phyloP scores from a whole-genome alignment of 2,329 filamentous ascomycete genomes.

The Cladosporium austrohemisphaericum region DNA sequence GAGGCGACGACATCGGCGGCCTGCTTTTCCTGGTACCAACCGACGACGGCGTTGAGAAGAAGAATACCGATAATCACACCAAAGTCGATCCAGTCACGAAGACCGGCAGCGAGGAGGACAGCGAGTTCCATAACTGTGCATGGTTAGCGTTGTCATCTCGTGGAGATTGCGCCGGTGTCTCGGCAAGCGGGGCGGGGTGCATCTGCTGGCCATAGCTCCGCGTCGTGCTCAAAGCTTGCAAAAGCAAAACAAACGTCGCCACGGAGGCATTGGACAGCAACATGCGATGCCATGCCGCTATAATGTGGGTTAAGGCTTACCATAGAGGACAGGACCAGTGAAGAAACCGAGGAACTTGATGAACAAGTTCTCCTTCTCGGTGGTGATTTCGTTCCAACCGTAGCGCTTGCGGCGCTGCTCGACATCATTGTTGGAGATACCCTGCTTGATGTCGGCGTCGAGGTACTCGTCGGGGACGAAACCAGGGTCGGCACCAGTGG shows the following conservation, averaged over 20 bases:
- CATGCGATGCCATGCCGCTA: constrained; percentile 4
- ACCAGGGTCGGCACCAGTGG: constrained; percentile 34
- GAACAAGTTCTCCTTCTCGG: constrained; percentile 73
- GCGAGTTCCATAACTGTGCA: constrained; percentile 69
- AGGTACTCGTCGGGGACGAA: constrained; percentile 64
- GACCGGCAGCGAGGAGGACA: constrained; percentile 68
- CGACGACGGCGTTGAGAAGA: constrained; percentile 69
- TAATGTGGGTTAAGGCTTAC: constrained; percentile 45
- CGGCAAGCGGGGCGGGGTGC: constrained; percentile 12
- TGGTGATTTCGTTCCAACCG: constrained; percentile 68
- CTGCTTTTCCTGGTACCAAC: constrained; percentile 80
- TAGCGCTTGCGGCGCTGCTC: constrained; percentile 62
- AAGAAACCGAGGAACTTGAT: constrained; percentile 73
- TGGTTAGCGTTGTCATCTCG: constrained; percentile 18
- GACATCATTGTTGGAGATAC: constrained; percentile 58
- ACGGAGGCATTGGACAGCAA: constrained; percentile 4
- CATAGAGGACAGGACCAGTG: constrained; percentile 71
- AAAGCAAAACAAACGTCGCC: constrained; percentile 18
- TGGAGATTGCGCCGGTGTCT: constrained; percentile 25
- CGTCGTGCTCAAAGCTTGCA: constrained; percentile 20
- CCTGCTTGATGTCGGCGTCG: constrained; percentile 62
- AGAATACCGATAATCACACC: constrained; percentile 75
- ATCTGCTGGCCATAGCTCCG: constrained; percentile 22
- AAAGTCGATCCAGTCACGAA: constrained; percentile 72
- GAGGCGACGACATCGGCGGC: constrained; percentile 71